Conservation (phyloP, 2,329 filamentous ascomycete genomes). For the Fusarium staphyleae region DNA sequence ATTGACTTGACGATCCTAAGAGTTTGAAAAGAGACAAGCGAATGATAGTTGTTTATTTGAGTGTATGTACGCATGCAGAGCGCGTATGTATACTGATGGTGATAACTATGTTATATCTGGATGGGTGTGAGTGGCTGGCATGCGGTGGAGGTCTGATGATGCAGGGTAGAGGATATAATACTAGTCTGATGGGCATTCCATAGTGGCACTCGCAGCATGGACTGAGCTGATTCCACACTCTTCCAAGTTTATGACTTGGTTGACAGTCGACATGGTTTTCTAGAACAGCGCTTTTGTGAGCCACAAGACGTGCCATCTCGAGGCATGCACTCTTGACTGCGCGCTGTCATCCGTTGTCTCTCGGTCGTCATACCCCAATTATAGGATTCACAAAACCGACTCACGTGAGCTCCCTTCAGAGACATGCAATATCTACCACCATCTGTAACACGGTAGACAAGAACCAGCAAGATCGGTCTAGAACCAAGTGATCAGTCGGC, state of each 20-base stretch:
- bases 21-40: too few relatives aligned
- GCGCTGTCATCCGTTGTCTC: constrained; percentile 4
- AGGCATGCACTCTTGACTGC: neutral
- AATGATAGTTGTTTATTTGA: neutral
- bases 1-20: constrained; percentile 9
- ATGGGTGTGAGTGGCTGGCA: neutral
- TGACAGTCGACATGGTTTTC: too few relatives aligned
- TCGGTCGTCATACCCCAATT: neutral
- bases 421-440: neutral
- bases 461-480: neutral
- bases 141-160: neutral
- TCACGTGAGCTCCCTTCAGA: constrained; percentile 3
- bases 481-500: neutral
- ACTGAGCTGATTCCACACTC: too few relatives aligned
- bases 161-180: constrained; percentile 7
- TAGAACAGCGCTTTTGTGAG: neutral
- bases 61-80: too few relatives aligned
- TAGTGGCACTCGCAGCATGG: too few relatives aligned
- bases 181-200: neutral
- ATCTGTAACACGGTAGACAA: too few relatives aligned
- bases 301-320: neutral
- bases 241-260: neutral
- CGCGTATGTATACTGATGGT: too few relatives aligned
- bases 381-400: neutral
- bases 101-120: too few relatives aligned